Conservation (phyloP, 1,284 basidiomycete species). For the Trichosporon sp. region DNA sequence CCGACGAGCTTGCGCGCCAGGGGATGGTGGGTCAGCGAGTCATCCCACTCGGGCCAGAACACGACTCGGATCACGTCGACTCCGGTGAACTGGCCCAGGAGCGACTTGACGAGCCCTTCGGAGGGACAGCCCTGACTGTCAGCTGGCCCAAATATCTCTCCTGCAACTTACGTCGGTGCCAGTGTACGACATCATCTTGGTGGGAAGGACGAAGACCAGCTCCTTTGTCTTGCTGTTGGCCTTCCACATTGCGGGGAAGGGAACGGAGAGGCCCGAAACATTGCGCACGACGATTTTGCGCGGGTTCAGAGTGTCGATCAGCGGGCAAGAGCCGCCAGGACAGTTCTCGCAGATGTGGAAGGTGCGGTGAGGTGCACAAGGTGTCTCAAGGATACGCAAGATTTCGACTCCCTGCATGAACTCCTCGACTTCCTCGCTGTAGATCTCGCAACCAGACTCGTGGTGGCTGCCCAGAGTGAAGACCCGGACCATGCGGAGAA, state of each 20-base stretch:
- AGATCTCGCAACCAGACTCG: neutral
- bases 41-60: slow-evolving; percentile 22
- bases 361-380: neutral
- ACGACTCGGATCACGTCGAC: slow-evolving; percentile 9
- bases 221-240: neutral
- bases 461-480: slow-evolving; percentile 8
- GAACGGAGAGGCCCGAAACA: neutral
- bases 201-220: slow-evolving; percentile 6
- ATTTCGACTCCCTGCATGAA: neutral
- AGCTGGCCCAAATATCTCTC: neutral
- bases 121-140: neutral
- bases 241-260: slow-evolving; percentile 12
- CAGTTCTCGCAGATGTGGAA: slow-evolving; percentile 1
- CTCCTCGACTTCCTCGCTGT: neutral
- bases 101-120: neutral
- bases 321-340: neutral
- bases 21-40: neutral
- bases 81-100: slow-evolving; percentile 4
- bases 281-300: slow-evolving; percentile 21
- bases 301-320: slow-evolving; percentile 8
- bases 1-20: neutral
- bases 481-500: neutral
- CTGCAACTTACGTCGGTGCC: neutral
- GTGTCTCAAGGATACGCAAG: slow-evolving; percentile 9
- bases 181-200: neutral